A percentile compares a stretch with the other conserved stretches of the same genome.
Evolutionary conservation across 495 filamentous ascomycete species (phyloP).

Genomic region (Achaetomiella virescens): DNA sequence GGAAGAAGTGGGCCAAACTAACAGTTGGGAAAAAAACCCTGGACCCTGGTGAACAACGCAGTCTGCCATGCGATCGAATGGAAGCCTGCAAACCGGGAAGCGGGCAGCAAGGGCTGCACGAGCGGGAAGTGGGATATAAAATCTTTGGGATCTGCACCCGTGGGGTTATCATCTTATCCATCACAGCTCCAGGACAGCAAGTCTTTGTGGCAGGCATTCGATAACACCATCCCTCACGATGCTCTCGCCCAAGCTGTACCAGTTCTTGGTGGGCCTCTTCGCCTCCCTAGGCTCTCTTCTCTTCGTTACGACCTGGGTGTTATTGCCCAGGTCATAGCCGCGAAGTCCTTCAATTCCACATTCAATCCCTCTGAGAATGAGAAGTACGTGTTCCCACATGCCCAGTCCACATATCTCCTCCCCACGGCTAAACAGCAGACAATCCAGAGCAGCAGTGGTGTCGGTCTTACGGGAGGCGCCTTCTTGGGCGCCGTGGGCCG

Average conservation of each 20-base stretch:
- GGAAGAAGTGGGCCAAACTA: too few relatives aligned
- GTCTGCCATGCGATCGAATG: too few relatives aligned
- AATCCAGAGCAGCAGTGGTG: slow-evolving; percentile 2
- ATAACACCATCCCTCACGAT: background rate
- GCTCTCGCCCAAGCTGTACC: slow-evolving; percentile 8
- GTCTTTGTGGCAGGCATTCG: too few relatives aligned
- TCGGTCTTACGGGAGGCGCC: slow-evolving; percentile 8
- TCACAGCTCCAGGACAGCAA: too few relatives aligned
- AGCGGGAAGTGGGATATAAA: too few relatives aligned
- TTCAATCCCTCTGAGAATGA: slow-evolving; percentile 4
- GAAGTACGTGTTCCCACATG: background rate
- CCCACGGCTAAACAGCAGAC: background rate
- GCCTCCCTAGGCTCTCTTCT: slow-evolving; percentile 8
- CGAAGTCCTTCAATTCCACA: background rate
- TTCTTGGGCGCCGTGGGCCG: slow-evolving; percentile 5
- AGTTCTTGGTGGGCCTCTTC: slow-evolving; percentile 6
- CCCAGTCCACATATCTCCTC: too few relatives aligned
- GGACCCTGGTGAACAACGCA: too few relatives aligned
- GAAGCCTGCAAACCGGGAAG: too few relatives aligned
- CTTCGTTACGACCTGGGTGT: slow-evolving; percentile 9
- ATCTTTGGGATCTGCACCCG: too few relatives aligned
- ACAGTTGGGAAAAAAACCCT: too few relatives aligned
- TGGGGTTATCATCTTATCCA: too few relatives aligned
- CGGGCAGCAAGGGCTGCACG: too few relatives aligned
- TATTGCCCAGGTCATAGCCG: slow-evolving; percentile 10